Percentiles rank a stretch among this genome's conserved stretches.
Evolutionary conservation across 2,329 filamentous ascomycete genomes (phyloP).

Genomic region (Sordariomycetes sp.): DNA sequence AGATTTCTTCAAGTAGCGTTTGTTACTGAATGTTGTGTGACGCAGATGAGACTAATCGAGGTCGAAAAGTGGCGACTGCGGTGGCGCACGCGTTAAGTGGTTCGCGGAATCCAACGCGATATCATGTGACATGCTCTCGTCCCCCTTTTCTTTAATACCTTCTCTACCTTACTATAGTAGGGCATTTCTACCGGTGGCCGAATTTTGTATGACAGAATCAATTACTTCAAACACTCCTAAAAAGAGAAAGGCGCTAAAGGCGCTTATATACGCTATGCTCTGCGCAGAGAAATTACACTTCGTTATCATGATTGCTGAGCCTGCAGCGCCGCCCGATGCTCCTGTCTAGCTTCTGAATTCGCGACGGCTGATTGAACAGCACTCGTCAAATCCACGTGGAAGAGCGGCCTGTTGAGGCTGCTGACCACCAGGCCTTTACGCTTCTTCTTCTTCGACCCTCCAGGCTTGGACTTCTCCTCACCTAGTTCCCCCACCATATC

Average conservation of each 20-base stretch:
- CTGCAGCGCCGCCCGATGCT: slow-evolving; percentile 12
- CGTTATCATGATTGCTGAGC: background rate
- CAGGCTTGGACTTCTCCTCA: background rate
- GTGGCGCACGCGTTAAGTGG: background rate
- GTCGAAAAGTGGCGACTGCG: background rate
- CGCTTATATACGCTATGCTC: too few species aligned
- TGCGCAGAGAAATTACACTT: too few species aligned
- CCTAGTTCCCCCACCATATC: background rate
- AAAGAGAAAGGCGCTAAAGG: too few species aligned
- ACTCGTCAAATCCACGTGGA: slow-evolving; percentile 35
- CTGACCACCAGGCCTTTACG: slow-evolving; percentile 26
- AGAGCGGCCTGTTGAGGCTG: slow-evolving; percentile 34
- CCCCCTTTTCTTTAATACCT: too few species aligned
- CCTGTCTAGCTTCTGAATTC: slow-evolving; percentile 38
- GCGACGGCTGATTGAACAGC: slow-evolving; percentile 26
- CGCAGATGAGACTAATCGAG: too few species aligned
- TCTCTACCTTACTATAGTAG: too few species aligned
- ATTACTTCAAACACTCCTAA: too few species aligned
- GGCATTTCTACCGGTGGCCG: too few species aligned
- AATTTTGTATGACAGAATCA: too few species aligned
- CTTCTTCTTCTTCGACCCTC: slow-evolving; percentile 56
- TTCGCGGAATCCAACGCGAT: background rate
- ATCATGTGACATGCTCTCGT: too few species aligned
- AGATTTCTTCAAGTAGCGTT: too few species aligned
- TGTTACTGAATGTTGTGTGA: too few species aligned